Evolutionary conservation across 768 basidiomycete species (phyloP).

Genomic region (Dacryopinax spathularia): DNA sequence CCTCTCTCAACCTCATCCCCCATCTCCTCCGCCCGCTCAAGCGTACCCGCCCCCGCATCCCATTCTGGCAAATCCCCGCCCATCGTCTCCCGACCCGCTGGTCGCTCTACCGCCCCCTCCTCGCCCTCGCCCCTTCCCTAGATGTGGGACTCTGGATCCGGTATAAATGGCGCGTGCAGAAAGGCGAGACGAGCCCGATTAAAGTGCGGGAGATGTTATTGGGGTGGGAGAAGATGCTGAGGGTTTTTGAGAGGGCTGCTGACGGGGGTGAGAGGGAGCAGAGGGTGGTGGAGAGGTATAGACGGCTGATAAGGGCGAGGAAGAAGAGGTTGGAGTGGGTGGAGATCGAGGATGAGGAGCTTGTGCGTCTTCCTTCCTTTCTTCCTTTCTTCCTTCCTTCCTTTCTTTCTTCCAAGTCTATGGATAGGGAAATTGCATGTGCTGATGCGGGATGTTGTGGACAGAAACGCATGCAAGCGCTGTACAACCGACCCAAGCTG

Average conservation of each 20-base stretch:
- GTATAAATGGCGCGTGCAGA: slow-evolving; percentile 8
- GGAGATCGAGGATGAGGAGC: slow-evolving; percentile 33
- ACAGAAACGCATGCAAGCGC: slow-evolving; percentile 43
- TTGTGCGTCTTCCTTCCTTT: slow-evolving; percentile 30
- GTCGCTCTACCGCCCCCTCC: slow-evolving; percentile 57
- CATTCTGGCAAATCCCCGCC: slow-evolving; percentile 53
- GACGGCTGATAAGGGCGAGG: slow-evolving; percentile 39
- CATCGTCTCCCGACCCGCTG: slow-evolving; percentile 69
- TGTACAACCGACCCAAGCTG: slow-evolving; percentile 49
- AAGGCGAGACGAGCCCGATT: slow-evolving; percentile 9
- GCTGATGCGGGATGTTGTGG: neutral
- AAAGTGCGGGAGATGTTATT: slow-evolving; percentile 5
- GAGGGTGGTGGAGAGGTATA: slow-evolving; percentile 32
- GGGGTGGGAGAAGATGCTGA: slow-evolving; percentile 5
- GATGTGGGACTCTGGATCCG: slow-evolving; percentile 7
- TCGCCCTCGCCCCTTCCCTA: slow-evolving; percentile 30
- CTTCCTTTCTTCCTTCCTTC: neutral
- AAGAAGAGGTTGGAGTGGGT: slow-evolving; percentile 37
- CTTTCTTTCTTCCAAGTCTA: neutral
- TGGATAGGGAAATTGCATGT: neutral
- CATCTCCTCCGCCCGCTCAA: slow-evolving; percentile 28
- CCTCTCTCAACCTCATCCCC: neutral
- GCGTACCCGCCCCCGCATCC: slow-evolving; percentile 43
- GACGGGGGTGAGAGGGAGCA: slow-evolving; percentile 1
- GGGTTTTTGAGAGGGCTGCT: neutral